Percentiles rank a stretch among this genome's conserved stretches.
phyloP scores from a whole-genome alignment of 164 flowering plant genomes.

The Warburgia ugandensis region DNA sequence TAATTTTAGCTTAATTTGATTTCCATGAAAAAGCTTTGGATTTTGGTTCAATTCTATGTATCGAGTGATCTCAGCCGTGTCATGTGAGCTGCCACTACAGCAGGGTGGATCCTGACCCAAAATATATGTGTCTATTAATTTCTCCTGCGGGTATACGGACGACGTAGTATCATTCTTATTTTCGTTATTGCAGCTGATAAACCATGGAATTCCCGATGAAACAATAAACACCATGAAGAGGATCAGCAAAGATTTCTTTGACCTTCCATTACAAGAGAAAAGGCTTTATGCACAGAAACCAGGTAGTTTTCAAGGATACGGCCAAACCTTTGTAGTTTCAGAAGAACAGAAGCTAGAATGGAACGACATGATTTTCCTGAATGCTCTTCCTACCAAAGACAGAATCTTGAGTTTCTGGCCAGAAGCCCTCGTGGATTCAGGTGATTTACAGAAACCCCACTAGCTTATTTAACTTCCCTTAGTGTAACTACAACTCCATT shows the following conservation, averaged over 20 bases:
- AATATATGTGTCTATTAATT: too few relatives aligned
- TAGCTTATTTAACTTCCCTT: neutral
- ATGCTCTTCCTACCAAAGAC: constrained; percentile 3
- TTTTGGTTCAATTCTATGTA: too few relatives aligned
- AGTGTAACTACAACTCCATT: neutral
- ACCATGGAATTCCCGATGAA: constrained; percentile 3
- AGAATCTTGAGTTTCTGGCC: constrained; percentile 6
- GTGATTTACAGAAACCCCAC: neutral
- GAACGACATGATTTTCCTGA: constrained; percentile 10
- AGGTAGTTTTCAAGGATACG: constrained; percentile 10
- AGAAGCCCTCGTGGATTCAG: constrained; percentile 6
- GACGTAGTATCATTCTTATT: too few relatives aligned
- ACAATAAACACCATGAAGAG: constrained; percentile 2
- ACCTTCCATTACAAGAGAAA: constrained; percentile 8
- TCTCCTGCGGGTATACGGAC: too few relatives aligned
- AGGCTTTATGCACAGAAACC: constrained; percentile 2
- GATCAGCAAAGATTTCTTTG: neutral
- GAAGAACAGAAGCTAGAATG: constrained; percentile 2
- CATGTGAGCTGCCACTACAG: too few relatives aligned
- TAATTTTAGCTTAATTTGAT: too few relatives aligned
- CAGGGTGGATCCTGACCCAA: too few relatives aligned
- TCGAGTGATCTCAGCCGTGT: too few relatives aligned
- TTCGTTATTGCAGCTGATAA: neutral
- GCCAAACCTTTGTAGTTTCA: constrained; percentile 7
- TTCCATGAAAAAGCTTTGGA: too few relatives aligned